Percentiles rank a stretch among this genome's conserved stretches.
These are phyloP conservation scores for Pyrenula aspistea DNA, from an alignment of 495 filamentous ascomycete genomes.

Conservation along the genomic window DNA sequence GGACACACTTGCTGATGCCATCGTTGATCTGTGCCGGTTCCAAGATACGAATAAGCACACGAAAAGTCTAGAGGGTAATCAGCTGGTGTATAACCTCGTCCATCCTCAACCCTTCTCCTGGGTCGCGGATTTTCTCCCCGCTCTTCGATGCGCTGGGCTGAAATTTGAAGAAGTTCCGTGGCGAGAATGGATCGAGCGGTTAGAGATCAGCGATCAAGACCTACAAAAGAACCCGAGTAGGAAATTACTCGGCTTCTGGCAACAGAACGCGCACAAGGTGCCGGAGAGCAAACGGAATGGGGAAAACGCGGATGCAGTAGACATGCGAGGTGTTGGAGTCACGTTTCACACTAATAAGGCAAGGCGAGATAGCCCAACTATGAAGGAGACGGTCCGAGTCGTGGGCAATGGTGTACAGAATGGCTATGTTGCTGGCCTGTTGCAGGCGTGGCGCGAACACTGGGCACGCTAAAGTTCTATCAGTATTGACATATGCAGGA, in stretches of 20 bases:
- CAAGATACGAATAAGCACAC: constrained; percentile 7
- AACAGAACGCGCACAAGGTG: constrained; percentile 34
- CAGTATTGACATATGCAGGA: too few species aligned
- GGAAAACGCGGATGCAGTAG: constrained; percentile 33
- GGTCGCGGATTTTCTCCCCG: constrained; percentile 31
- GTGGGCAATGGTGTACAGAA: not conserved
- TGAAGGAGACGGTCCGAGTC: constrained; percentile 10
- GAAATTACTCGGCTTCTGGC: constrained; percentile 35
- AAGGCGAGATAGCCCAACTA: constrained; percentile 22
- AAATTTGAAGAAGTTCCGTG: constrained; percentile 34
- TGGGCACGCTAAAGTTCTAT: too few species aligned
- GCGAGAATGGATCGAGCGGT: constrained; percentile 33
- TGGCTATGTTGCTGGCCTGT: not conserved
- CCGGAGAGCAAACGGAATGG: constrained; percentile 48
- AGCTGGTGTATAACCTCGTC: constrained; percentile 40
- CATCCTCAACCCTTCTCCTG: constrained; percentile 40
- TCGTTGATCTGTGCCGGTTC: constrained; percentile 32
- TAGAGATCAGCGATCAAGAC: constrained; percentile 29
- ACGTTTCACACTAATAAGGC: constrained; percentile 22
- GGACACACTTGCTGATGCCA: constrained; percentile 33
- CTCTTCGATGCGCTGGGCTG: constrained; percentile 25
- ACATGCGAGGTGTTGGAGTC: constrained; percentile 3
- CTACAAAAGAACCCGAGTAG: constrained; percentile 27
- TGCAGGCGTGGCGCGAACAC: not conserved
- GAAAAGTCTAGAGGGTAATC: not conserved